These are phyloP conservation scores for Alternaria brassicicola DNA, from an alignment of 2,329 filamentous ascomycete genomes.

Conservation along the genomic window DNA sequence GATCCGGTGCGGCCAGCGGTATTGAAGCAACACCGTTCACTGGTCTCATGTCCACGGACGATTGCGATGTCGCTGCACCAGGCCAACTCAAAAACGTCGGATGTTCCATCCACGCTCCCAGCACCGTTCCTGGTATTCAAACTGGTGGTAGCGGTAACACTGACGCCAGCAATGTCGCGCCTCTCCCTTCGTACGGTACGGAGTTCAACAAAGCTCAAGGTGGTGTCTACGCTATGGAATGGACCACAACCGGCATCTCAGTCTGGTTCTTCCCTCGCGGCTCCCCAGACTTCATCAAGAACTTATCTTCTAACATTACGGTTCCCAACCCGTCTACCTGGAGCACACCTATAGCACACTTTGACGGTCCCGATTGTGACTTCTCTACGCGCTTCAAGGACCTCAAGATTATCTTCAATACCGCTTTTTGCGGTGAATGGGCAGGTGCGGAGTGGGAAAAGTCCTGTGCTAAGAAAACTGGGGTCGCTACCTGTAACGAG, in stretches of 20 bases:
- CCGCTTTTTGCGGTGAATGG: constrained; percentile 61
- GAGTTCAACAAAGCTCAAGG: constrained; percentile 45
- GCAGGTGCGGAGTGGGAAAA: constrained; percentile 64
- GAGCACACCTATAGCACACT: constrained; percentile 42
- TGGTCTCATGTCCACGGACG: constrained; percentile 53
- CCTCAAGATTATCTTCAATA: constrained; percentile 53
- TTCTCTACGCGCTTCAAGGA: constrained; percentile 54
- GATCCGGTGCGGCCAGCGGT: neutral
- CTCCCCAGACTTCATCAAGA: neutral
- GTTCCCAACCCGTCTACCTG: constrained; percentile 26
- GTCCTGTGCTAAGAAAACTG: constrained; percentile 37
- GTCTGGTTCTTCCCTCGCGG: constrained; percentile 52
- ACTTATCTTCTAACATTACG: constrained; percentile 4
- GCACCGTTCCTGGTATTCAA: neutral
- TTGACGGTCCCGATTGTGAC: constrained; percentile 48
- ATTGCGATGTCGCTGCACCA: constrained; percentile 52
- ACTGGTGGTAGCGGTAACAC: neutral
- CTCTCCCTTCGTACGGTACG: constrained; percentile 39
- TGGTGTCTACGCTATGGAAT: constrained; percentile 51
- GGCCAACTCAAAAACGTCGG: constrained; percentile 41
- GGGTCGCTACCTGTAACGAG: constrained; percentile 55
- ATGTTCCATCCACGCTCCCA: constrained; percentile 31
- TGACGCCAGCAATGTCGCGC: constrained; percentile 7
- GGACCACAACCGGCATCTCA: constrained; percentile 46
- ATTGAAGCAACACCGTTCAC: constrained; percentile 36